phyloP scores from a whole-genome alignment of 73 alveolate species.

The Tetrahymena malaccensis region DNA sequence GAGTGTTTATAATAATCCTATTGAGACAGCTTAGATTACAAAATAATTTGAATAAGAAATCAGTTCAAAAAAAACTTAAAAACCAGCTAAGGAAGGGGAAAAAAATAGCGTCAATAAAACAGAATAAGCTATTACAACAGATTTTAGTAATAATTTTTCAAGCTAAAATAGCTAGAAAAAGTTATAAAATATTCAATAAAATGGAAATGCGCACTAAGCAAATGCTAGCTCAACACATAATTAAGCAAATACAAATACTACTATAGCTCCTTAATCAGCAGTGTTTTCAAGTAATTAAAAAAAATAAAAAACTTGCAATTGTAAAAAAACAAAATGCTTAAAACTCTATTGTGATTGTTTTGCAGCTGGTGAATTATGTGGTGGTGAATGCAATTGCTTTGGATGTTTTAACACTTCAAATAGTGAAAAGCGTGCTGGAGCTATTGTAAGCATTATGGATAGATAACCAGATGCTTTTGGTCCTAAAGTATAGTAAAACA shows the following conservation, averaged over 20 bases:
- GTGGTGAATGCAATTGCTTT: slow-evolving; percentile 87
- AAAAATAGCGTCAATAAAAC: background rate
- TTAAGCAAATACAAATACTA: background rate
- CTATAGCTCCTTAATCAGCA: background rate
- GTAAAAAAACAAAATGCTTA: slow-evolving; percentile 90
- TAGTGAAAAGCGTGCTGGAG: slow-evolving; percentile 67
- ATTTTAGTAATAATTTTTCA: background rate
- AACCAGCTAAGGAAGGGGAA: background rate
- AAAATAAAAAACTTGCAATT: slow-evolving; percentile 52
- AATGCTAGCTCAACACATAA: background rate
- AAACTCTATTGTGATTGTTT: slow-evolving; percentile 94
- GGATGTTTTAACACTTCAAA: slow-evolving; percentile 85
- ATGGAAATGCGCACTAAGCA: background rate
- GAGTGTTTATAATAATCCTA: background rate
- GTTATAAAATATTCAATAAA: background rate
- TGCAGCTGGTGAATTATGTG: slow-evolving; percentile 85
- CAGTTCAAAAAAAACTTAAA: background rate
- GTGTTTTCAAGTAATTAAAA: background rate
- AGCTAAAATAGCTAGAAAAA: background rate
- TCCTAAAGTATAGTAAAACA: slow-evolving; percentile 56
- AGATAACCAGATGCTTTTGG: slow-evolving; percentile 93
- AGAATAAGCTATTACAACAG: background rate
- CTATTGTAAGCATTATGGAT: slow-evolving; percentile 74
- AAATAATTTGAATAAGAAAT: background rate
- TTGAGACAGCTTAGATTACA: background rate